Percentiles rank a stretch among this genome's conserved stretches.
phyloP scores from a whole-genome alignment of 345 rosid species.

The Passiflora organensis region DNA sequence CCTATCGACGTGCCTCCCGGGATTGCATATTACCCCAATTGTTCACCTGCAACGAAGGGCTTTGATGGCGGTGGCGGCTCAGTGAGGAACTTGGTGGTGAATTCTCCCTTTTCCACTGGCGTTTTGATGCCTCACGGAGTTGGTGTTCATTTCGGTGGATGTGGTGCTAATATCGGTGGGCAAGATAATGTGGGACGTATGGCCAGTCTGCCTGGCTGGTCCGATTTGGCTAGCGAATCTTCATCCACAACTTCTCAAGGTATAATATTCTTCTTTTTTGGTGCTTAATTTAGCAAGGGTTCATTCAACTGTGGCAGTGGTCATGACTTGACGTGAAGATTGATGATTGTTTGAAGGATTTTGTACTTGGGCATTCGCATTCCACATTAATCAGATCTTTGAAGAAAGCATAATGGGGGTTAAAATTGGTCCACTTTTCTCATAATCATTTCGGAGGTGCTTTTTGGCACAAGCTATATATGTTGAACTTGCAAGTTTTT shows the following conservation, averaged over 20 bases:
- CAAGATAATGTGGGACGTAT: conserved; percentile 26
- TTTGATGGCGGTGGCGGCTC: conserved; percentile 32
- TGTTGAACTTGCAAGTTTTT: too few species aligned
- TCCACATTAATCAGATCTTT: too few species aligned
- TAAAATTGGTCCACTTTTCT: too few species aligned
- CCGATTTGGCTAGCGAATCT: conserved; percentile 52
- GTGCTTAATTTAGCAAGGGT: not conserved
- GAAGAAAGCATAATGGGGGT: too few species aligned
- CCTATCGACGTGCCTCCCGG: conserved; percentile 58
- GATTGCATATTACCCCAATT: conserved; percentile 41
- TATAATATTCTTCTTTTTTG: conserved; percentile 5
- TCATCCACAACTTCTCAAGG: conserved; percentile 54
- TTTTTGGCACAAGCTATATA: too few species aligned
- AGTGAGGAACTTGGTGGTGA: conserved; percentile 37
- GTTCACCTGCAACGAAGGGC: conserved; percentile 38
- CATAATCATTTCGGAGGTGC: too few species aligned
- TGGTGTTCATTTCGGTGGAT: conserved; percentile 34
- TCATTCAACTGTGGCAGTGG: too few species aligned
- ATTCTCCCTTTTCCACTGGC: conserved; percentile 71
- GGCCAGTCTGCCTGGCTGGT: conserved; percentile 38
- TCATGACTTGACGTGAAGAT: too few species aligned
- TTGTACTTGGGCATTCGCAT: too few species aligned
- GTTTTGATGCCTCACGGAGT: conserved; percentile 61
- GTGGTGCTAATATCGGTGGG: conserved; percentile 25
- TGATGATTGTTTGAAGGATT: too few species aligned